Evolutionary conservation across 495 filamentous ascomycete species (phyloP).

Genomic region (Hypoxylon crocopeplum): DNA sequence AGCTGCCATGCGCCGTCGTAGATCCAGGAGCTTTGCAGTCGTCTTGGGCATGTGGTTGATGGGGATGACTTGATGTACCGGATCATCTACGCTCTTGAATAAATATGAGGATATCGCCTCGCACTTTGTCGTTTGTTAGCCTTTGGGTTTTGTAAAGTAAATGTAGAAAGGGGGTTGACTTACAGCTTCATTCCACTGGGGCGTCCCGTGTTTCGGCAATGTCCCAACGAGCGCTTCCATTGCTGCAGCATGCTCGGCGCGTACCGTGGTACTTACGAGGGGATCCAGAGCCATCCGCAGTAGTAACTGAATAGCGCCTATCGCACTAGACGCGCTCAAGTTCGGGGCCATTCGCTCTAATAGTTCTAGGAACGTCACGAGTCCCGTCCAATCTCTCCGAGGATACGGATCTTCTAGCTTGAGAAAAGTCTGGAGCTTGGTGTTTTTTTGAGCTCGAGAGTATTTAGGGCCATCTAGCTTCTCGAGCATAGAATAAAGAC

Average conservation of each 20-base stretch:
- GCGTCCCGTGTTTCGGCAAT: conserved; percentile 16
- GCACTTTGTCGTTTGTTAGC: conserved; percentile 49
- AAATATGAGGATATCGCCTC: conserved; percentile 60
- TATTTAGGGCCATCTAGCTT: conserved; percentile 48
- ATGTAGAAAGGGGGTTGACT: conserved; percentile 9
- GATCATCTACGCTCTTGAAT: conserved; percentile 55
- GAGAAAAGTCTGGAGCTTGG: conserved; percentile 19
- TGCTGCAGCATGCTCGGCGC: conserved; percentile 41
- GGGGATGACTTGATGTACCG: conserved; percentile 63
- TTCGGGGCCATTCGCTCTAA: conserved; percentile 39
- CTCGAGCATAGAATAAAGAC: conserved; percentile 49
- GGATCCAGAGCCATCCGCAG: conserved; percentile 68
- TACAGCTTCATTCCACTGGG: conserved; percentile 40
- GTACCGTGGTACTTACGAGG: conserved; percentile 53
- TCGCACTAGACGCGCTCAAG: conserved; percentile 30
- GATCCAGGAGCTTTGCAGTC: conserved; percentile 60
- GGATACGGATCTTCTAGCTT: conserved; percentile 40
- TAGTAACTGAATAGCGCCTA: conserved; percentile 50
- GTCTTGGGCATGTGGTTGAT: conserved; percentile 65
- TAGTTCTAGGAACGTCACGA: conserved; percentile 45
- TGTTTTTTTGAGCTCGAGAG: conserved; percentile 28
- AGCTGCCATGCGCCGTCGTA: conserved; percentile 76
- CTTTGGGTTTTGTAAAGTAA: conserved; percentile 19
- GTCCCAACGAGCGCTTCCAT: conserved; percentile 31
- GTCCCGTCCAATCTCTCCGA: conserved; percentile 43